Base-by-base conservation (phyloP, 768 basidiomycete genomes). In the Pulveroboletus ravenelii region DNA sequence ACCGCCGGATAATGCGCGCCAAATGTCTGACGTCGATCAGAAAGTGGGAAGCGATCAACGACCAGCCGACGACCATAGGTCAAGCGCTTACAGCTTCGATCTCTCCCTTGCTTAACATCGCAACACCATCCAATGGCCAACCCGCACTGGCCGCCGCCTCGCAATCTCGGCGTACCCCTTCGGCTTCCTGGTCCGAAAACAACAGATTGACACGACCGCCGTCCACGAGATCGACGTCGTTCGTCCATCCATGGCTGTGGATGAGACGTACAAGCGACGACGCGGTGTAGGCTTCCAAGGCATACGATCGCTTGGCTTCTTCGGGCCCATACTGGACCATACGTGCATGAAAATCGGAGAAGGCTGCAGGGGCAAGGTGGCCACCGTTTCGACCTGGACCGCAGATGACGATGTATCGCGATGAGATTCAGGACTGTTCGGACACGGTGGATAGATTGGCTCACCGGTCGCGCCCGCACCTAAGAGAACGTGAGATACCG, bases 391-490 rank as follows among this genome's bases (percentile, higher is more conserved):
- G 74, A 41, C 87, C 87, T 89, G 50, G 5, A 5, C 18, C 27
- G n/a, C 1, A 13, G 25, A 38, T 5, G 3, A 18, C n/a, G 5
- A 51, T 1, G 7, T 25, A 41, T 32, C 31, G 23, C n/a, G 25
- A 29, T 31, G 17, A 48, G 36, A 38, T 41, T n/a, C 20, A 20
- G n/a, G 15, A 8, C 12, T 20, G 14, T 38, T 46, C 41, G 53
- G 50, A 27, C 25, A 31, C 36, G 46, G 57, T 30, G 6, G 17
- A 15, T 27, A 14, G 10, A 27, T 45, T 10, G 31, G 15, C 58
- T 55, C 53, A 84, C 88, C 87, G 48, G 89, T 93, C 31, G 88
- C 85, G 32, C 88, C 87, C 48, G 84, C 80, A 66, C 85, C 85
- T 84, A 31, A 44, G 27, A 34, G 5, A 15, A 31, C 12, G 18